Percentiles rank a stretch among this genome's conserved stretches.
Evolutionary conservation across 495 filamentous ascomycete species (phyloP).

Genomic region (Lophiotrema nucula): DNA sequence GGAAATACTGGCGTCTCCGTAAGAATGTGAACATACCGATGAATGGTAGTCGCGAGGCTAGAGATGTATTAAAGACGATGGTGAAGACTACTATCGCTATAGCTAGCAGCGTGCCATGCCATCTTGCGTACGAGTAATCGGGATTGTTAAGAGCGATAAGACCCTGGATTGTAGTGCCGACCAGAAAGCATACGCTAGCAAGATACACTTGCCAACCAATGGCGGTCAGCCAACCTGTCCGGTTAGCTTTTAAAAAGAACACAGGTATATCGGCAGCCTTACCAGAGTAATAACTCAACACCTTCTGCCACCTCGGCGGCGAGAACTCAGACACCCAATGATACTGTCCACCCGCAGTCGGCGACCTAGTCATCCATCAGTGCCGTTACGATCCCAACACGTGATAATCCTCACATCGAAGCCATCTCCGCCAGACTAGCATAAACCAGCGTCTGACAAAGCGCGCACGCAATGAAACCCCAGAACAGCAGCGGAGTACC

Average conservation of each 20-base stretch:
- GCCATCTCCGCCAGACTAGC: constrained; percentile 31
- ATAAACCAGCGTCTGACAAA: constrained; percentile 5
- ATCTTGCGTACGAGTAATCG: constrained; percentile 25
- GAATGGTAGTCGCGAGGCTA: constrained; percentile 23
- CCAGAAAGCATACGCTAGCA: constrained; percentile 27
- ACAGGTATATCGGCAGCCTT: not conserved
- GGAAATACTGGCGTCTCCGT: not conserved
- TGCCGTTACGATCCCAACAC: too few species aligned
- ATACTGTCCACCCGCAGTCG: constrained; percentile 37
- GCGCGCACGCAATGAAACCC: constrained; percentile 30
- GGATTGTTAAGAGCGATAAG: constrained; percentile 35
- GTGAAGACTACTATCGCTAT: constrained; percentile 19
- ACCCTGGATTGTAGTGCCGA: constrained; percentile 20
- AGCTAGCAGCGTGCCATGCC: constrained; percentile 38
- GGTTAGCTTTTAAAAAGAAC: constrained; percentile 23
- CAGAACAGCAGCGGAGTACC: constrained; percentile 25
- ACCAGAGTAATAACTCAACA: constrained; percentile 29
- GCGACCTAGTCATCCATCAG: too few species aligned
- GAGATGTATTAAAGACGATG: constrained; percentile 29
- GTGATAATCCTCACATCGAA: too few species aligned
- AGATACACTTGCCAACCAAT: constrained; percentile 29
- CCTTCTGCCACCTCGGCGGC: constrained; percentile 27
- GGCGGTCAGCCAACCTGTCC: constrained; percentile 8
- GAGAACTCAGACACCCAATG: constrained; percentile 38
- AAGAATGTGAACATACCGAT: constrained; percentile 16